These are phyloP conservation scores for Bolboschoenoplectus hybrid DNA, from an alignment of 202 grass and related monocot genomes.

Conservation along the genomic window DNA sequence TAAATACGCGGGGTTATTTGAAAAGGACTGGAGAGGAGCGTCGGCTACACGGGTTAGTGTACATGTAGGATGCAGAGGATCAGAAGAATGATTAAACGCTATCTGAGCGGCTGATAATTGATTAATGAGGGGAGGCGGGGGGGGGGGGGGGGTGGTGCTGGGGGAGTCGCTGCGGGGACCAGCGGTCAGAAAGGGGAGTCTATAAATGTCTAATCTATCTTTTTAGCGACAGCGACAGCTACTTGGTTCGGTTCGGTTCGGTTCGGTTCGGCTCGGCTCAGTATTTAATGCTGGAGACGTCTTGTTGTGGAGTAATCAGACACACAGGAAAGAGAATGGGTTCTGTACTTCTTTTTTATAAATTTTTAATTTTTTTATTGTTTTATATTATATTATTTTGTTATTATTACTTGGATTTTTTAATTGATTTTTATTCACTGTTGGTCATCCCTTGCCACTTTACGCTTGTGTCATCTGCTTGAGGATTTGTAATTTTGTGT, in stretches of 20 bases:
- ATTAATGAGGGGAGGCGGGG: not conserved
- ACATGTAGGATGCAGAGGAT: not conserved
- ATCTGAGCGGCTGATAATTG: not conserved
- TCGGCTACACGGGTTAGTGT: not conserved
- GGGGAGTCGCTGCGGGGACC: not conserved
- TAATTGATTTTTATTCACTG: no score
- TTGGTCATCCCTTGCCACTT: no score
- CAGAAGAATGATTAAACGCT: not conserved
- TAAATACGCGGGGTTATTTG: no score
- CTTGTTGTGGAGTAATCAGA: no score
- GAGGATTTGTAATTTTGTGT: no score
- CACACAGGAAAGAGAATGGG: not conserved
- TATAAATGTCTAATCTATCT: conserved; percentile 26
- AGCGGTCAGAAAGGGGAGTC: no score
- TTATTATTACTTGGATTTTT: not conserved
- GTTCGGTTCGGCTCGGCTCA: not conserved
- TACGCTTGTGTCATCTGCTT: no score
- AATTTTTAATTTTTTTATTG: not conserved
- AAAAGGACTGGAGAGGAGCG: no score
- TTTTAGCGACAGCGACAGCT: conserved; percentile 31
- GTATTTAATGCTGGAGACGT: not conserved
- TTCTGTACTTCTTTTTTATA: not conserved
- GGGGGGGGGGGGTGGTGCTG: not conserved
- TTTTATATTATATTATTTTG: not conserved
- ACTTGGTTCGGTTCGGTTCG: not conserved